These are phyloP conservation scores for Penicillium dipodomyicola DNA, from an alignment of 495 filamentous ascomycete species.

Conservation along the genomic window DNA sequence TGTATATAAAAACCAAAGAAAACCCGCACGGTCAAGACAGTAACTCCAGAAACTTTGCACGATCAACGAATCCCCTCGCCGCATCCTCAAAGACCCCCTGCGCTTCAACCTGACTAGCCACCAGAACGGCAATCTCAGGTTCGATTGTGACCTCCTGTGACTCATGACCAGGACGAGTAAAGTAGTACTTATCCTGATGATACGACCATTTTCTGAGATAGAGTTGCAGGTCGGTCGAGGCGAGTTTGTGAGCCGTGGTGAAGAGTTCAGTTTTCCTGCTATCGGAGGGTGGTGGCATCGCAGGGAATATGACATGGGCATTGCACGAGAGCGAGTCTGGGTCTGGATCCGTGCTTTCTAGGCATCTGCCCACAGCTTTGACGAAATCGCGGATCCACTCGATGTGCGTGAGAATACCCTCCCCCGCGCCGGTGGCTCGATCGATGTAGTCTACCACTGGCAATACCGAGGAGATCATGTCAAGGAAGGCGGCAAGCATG, in stretches of 20 bases:
- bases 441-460: conserved; percentile 54
- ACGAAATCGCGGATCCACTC: conserved; percentile 36
- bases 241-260: conserved; percentile 23
- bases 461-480: conserved; percentile 46
- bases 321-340: background rate
- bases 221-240: conserved; percentile 36
- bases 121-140: conserved; percentile 17
- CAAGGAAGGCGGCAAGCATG: conserved; percentile 42
- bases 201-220: conserved; percentile 41
- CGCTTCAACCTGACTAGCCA: conserved; percentile 24
- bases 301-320: conserved; percentile 2
- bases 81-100: conserved; percentile 22
- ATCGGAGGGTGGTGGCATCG: background rate
- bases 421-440: conserved; percentile 26
- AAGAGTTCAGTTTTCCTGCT: background rate
- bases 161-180: conserved; percentile 37
- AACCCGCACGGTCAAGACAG: conserved; percentile 9
- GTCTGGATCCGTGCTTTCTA: background rate
- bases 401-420: conserved; percentile 27
- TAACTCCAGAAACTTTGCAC: conserved; percentile 23
- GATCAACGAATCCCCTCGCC: conserved; percentile 19
- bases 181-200: conserved; percentile 42
- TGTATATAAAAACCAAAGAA: background rate
- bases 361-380: conserved; percentile 22
- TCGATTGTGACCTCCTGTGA: conserved; percentile 36